Evolutionary conservation across 225 moss, liverwort and hornwort species (phyloP).

Genomic region (Sphagnum contortum): DNA sequence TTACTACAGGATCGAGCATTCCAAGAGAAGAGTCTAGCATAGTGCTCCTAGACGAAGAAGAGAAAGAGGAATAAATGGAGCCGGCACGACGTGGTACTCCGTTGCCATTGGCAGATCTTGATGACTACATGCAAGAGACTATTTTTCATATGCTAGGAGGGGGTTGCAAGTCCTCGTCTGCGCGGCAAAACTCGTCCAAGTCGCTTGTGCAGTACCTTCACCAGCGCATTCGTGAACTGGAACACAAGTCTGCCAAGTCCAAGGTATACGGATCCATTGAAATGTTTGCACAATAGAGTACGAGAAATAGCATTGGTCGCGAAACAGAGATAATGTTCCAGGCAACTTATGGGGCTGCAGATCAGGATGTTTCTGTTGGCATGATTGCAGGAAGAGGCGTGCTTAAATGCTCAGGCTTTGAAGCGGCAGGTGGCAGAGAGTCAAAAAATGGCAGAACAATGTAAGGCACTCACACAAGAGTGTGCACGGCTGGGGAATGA

Average conservation of each 20-base stretch:
- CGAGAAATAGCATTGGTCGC: no score
- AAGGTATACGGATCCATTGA: conserved; percentile 37
- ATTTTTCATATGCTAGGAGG: conserved; percentile 52
- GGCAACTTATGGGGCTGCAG: background rate
- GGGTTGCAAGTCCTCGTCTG: conserved; percentile 48
- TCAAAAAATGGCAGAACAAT: conserved; percentile 69
- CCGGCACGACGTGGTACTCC: conserved; percentile 1
- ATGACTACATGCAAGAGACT: conserved; percentile 48
- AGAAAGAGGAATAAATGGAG: no score
- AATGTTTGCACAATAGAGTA: no score
- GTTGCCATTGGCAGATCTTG: conserved; percentile 42
- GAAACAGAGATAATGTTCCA: no score
- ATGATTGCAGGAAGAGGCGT: conserved; percentile 62
- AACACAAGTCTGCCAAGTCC: conserved; percentile 55
- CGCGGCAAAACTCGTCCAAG: conserved; percentile 47
- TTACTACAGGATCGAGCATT: no score
- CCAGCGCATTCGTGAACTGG: conserved; percentile 57
- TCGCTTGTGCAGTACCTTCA: conserved; percentile 56
- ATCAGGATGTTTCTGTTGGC: no score
- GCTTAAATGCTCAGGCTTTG: conserved; percentile 73
- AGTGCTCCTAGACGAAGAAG: no score
- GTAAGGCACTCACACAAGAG: conserved; percentile 66
- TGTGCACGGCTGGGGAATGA: conserved; percentile 69
- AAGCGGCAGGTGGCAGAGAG: conserved; percentile 78
- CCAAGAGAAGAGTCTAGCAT: no score